Conservation (phyloP, 192 early-diverging fungal species). For the Geosiphon pyriformis region DNA sequence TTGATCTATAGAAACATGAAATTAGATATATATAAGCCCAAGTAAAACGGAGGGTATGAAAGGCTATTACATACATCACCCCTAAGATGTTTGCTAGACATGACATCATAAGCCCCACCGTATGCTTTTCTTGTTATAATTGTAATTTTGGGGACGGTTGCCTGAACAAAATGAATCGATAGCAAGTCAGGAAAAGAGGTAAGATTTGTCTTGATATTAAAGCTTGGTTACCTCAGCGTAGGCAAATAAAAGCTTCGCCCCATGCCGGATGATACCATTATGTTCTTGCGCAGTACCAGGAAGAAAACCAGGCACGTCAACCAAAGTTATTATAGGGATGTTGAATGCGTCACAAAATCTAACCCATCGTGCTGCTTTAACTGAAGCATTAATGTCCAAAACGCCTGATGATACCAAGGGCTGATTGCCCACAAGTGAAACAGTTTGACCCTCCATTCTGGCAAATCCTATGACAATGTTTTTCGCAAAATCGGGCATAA, state of each 20-base stretch:
- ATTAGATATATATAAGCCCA: not conserved
- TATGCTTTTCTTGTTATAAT: slow-evolving; percentile 95
- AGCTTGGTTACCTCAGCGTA: slow-evolving; percentile 71
- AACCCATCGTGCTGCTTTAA: slow-evolving; percentile 95
- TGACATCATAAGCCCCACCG: slow-evolving; percentile 96
- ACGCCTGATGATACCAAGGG: slow-evolving; percentile 93
- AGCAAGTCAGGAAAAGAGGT: too few relatives aligned
- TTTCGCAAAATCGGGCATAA: slow-evolving; percentile 84
- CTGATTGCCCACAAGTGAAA: slow-evolving; percentile 92
- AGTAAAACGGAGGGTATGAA: slow-evolving; percentile 10
- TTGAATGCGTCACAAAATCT: slow-evolving; percentile 96
- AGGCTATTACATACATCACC: slow-evolving; percentile 53
- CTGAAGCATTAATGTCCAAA: slow-evolving; percentile 89
- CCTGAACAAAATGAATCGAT: slow-evolving; percentile 36
- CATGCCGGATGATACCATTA: slow-evolving; percentile 91
- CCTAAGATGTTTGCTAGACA: slow-evolving; percentile 93
- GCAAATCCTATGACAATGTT: slow-evolving; percentile 92
- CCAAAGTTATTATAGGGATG: slow-evolving; percentile 88
- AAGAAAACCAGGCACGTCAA: slow-evolving; percentile 96
- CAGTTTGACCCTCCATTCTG: slow-evolving; percentile 77
- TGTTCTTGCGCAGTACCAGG: slow-evolving; percentile 95
- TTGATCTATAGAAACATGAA: slow-evolving; percentile 39
- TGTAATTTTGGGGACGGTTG: slow-evolving; percentile 94
- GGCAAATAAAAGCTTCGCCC: slow-evolving; percentile 93
- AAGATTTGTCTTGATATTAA: too few relatives aligned